A percentile compares a stretch with the other conserved stretches of the same genome.
These are phyloP conservation scores for Lolium perenne DNA, from an alignment of 176 grass and related monocot species.

Conservation along the genomic window DNA sequence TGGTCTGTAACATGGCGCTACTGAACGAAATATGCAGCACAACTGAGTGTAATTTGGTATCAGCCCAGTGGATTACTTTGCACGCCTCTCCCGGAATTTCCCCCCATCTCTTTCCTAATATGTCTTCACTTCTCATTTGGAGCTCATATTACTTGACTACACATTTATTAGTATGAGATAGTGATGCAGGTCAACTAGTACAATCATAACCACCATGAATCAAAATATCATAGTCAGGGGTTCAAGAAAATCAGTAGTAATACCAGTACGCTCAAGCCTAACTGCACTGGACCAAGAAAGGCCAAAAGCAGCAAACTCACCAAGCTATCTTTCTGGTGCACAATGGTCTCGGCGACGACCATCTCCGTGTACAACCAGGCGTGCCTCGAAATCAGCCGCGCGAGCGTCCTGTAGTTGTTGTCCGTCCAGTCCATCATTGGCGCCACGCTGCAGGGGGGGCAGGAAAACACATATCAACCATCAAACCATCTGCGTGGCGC, in stretches of 20 bases:
- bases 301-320: constrained; percentile 35
- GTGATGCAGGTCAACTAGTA: not conserved
- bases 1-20: not conserved
- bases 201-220: not conserved
- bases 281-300: constrained; percentile 13
- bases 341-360: constrained; percentile 93
- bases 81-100: not conserved
- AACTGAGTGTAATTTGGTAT: not conserved
- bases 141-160: not conserved
- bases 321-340: constrained; percentile 89
- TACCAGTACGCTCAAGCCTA: not conserved
- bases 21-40: not conserved
- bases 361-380: constrained; percentile 97
- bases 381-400: constrained; percentile 85
- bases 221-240: not conserved
- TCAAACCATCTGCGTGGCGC: not conserved
- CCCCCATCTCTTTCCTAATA: not conserved
- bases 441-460: constrained; percentile 61
- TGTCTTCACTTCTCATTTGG: not conserved
- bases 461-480: constrained; percentile 11
- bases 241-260: not conserved
- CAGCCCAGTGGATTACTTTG: not conserved
- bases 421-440: constrained; percentile 99
- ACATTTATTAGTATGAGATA: not conserved
- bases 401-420: constrained; percentile 87